phyloP scores from a whole-genome alignment of 768 basidiomycete species.

The Lactifluus hygrophoroides region DNA sequence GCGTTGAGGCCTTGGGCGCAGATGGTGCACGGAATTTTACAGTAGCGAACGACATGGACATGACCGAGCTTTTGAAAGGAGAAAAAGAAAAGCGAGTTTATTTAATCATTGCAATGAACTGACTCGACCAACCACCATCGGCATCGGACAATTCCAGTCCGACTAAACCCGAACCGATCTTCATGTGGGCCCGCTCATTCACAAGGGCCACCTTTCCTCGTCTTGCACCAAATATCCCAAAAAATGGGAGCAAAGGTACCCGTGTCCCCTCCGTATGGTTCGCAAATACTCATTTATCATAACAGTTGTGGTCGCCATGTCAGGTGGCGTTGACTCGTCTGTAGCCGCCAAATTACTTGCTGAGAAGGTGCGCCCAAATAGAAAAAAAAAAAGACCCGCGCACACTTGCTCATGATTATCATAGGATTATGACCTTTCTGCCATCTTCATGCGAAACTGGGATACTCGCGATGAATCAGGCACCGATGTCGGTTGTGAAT shows the following conservation, averaged over 20 bases:
- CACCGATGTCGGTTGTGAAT: constrained; percentile 80
- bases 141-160: neutral
- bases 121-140: neutral
- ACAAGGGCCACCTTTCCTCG: neutral
- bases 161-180: constrained; percentile 9
- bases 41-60: constrained; percentile 42
- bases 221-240: constrained; percentile 16
- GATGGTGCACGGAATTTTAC: constrained; percentile 36
- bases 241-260: constrained; percentile 27
- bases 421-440: constrained; percentile 75
- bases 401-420: neutral
- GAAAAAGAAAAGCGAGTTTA: neutral
- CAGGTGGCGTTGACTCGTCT: constrained; percentile 92
- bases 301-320: constrained; percentile 88
- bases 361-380: constrained; percentile 40
- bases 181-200: constrained; percentile 7
- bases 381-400: neutral
- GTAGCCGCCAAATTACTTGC: constrained; percentile 74
- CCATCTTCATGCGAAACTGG: constrained; percentile 97
- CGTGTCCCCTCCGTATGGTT: neutral
- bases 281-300: neutral
- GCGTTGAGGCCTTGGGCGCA: constrained; percentile 30
- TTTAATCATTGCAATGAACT: too few relatives aligned
- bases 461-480: constrained; percentile 76
- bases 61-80: constrained; percentile 15